These are phyloP conservation scores for Bodo saltans DNA, from an alignment of 78 protist species.

Conservation along the genomic window DNA sequence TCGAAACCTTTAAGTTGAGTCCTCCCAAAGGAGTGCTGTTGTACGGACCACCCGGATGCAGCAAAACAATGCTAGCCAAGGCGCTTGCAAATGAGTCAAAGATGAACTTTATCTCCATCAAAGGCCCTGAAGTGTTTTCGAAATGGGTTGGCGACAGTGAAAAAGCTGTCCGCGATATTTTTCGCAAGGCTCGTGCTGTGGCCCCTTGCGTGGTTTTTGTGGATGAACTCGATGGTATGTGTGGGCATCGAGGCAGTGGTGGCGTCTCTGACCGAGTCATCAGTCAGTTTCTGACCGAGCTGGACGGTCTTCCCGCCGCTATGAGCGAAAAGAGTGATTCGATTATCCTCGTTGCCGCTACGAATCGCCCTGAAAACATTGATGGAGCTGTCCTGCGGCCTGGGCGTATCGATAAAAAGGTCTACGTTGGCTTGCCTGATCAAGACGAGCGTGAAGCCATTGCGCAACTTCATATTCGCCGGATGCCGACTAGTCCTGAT, in stretches of 20 bases:
- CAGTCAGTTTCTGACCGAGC: conserved; percentile 80
- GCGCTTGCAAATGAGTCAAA: conserved; percentile 89
- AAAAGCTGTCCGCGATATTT: conserved; percentile 74
- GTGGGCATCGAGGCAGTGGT: conserved; percentile 52
- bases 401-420: conserved; percentile 82
- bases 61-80: conserved; percentile 88
- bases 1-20: conserved; percentile 74
- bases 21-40: conserved; percentile 89
- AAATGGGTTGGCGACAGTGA: conserved; percentile 93
- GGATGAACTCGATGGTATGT: conserved; percentile 84
- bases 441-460: conserved; percentile 54
- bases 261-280: conserved; percentile 75
- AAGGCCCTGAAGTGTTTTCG: conserved; percentile 86
- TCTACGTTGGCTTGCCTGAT: conserved; percentile 78
- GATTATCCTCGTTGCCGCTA: conserved; percentile 88
- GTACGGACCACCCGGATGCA: conserved; percentile 95
- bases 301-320: conserved; percentile 77
- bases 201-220: conserved; percentile 79
- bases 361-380: conserved; percentile 88
- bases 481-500: conserved; percentile 45
- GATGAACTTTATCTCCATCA: conserved; percentile 86
- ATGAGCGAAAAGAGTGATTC: not conserved
- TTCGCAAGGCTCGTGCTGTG: conserved; percentile 67
- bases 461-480: conserved; percentile 34
- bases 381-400: conserved; percentile 91